phyloP scores from a whole-genome alignment of 1,139 yeast species.

The Lipomyces yarrowii region DNA sequence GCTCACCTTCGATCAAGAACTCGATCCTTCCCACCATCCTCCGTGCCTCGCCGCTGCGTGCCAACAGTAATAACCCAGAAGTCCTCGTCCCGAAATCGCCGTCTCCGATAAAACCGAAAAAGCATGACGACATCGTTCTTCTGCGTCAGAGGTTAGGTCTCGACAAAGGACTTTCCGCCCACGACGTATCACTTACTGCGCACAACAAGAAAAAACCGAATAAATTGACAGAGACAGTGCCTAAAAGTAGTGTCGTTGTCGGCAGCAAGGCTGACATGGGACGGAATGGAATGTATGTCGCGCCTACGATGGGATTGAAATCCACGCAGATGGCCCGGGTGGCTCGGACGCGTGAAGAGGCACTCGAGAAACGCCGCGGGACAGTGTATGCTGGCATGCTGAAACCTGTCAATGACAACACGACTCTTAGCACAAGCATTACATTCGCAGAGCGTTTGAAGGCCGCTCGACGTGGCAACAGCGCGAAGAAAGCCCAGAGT shows the following conservation, averaged over 20 bases:
- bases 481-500: neutral
- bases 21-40: slow-evolving; percentile 4
- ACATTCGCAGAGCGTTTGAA: slow-evolving; percentile 5
- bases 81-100: slow-evolving; percentile 18
- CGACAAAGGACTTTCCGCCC: slow-evolving; percentile 13
- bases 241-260: neutral
- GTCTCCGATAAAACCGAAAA: slow-evolving; percentile 12
- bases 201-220: neutral
- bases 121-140: neutral
- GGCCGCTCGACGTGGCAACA: slow-evolving; percentile 1
- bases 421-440: neutral
- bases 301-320: slow-evolving; percentile 17
- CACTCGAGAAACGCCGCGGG: slow-evolving; percentile 3
- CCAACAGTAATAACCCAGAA: neutral
- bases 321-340: slow-evolving; percentile 13
- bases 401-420: neutral
- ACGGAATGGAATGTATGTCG: neutral
- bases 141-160: slow-evolving; percentile 11
- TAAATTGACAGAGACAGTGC: neutral
- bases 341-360: neutral
- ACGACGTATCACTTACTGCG: slow-evolving; percentile 7
- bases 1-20: slow-evolving; percentile 10
- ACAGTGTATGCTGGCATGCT: slow-evolving; percentile 9
- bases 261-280: neutral
- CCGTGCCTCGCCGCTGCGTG: neutral